A percentile compares a stretch with the other conserved stretches of the same genome.
Conservation (phyloP, 495 filamentous ascomycete genomes). For the Daldinia childiae region DNA sequence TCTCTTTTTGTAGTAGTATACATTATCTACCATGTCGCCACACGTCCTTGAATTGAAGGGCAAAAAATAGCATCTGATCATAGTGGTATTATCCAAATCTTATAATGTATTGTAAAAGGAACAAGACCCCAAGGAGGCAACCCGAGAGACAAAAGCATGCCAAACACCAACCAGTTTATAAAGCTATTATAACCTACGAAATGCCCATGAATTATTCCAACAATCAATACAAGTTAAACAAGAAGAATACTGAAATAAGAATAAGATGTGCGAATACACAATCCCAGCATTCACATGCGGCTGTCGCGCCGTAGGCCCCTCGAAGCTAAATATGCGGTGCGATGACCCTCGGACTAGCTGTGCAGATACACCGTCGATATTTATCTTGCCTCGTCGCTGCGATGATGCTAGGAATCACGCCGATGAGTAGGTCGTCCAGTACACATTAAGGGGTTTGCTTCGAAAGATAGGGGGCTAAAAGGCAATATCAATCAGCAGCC, state of each 20-base stretch:
- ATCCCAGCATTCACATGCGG: slow-evolving; percentile 36
- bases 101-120: slow-evolving; percentile 9
- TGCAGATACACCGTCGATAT: slow-evolving; percentile 19
- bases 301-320: slow-evolving; percentile 28
- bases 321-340: slow-evolving; percentile 21
- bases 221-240: not conserved
- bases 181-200: slow-evolving; percentile 1
- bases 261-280: slow-evolving; percentile 35
- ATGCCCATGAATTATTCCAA: not conserved
- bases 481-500: not conserved
- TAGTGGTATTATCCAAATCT: not conserved
- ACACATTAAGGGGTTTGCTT: not conserved
- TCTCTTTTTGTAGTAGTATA: not conserved
- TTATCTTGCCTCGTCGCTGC: slow-evolving; percentile 36
- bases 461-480: not conserved
- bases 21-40: not conserved
- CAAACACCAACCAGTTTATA: slow-evolving; percentile 2
- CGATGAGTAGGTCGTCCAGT: slow-evolving; percentile 2
- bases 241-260: not conserved
- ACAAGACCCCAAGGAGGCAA: slow-evolving; percentile 12
- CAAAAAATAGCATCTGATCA: not conserved
- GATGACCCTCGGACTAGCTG: slow-evolving; percentile 23
- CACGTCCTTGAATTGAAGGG: not conserved
- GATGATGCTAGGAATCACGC: slow-evolving; percentile 33
- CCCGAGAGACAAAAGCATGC: not conserved